These are phyloP conservation scores for Mortierella sp. DNA, from an alignment of 371 early-diverging fungal species.

Conservation along the genomic window DNA sequence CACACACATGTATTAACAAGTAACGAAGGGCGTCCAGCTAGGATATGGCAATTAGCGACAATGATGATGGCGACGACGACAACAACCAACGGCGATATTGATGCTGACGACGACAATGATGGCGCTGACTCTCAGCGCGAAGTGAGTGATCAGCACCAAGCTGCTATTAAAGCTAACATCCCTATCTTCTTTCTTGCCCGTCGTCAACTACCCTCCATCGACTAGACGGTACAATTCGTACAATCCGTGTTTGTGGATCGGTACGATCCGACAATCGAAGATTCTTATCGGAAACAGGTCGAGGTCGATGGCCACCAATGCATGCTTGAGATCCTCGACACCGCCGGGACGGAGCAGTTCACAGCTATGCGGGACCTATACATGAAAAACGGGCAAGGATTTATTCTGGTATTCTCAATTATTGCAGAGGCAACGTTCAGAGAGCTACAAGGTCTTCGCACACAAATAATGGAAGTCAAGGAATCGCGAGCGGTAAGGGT, in stretches of 20 bases:
- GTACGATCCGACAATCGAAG: conserved; percentile 94
- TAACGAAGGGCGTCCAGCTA: not conserved
- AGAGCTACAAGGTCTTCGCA: not conserved
- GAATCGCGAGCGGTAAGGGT: conserved; percentile 3
- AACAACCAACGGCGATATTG: not conserved
- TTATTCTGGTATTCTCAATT: conserved; percentile 88
- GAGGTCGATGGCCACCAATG: conserved; percentile 90
- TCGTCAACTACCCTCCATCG: not conserved
- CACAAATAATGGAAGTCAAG: conserved; percentile 3
- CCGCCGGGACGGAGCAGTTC: conserved; percentile 91
- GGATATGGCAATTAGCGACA: not conserved
- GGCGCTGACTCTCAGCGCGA: not conserved
- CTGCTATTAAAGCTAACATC: not conserved
- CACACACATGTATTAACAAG: not conserved
- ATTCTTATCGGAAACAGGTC: conserved; percentile 90
- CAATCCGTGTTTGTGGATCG: conserved; percentile 92
- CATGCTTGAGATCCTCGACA: conserved; percentile 92
- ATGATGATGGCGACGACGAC: not conserved
- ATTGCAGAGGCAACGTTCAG: conserved; percentile 82
- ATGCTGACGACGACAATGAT: not conserved
- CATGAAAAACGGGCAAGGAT: conserved; percentile 94
- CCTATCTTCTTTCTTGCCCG: not conserved
- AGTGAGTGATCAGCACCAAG: not conserved
- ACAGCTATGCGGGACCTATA: conserved; percentile 94
- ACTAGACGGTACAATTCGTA: conserved; percentile 91